Percentiles rank a stretch among this genome's conserved stretches.
Conservation (phyloP, 108 stramenopile species). For the Fragilariopsis cylindrus region DNA sequence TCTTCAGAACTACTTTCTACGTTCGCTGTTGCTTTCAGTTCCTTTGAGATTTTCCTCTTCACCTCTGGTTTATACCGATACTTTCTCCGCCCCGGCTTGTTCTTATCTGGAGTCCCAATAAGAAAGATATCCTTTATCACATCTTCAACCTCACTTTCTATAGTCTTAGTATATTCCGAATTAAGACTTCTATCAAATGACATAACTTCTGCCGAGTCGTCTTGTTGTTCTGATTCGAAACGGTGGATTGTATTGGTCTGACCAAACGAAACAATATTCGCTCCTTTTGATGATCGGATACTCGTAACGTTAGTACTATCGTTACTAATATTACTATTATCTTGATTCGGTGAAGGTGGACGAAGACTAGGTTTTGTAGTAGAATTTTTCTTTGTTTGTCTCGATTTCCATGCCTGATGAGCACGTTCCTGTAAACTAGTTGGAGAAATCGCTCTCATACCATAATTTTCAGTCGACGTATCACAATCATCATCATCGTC, state of each 20-base stretch:
- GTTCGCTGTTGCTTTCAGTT: neutral
- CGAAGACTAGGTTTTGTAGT: neutral
- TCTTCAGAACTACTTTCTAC: neutral
- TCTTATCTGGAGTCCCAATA: conserved; percentile 41
- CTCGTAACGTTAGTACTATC: neutral
- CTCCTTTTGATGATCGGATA: neutral
- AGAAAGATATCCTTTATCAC: conserved; percentile 61
- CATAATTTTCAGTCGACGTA: conserved; percentile 24
- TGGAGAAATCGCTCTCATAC: neutral
- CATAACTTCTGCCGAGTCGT: conserved; percentile 12
- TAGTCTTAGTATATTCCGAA: conserved; percentile 44
- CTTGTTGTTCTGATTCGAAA: conserved; percentile 25
- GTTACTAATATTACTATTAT: neutral
- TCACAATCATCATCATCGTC: neutral
- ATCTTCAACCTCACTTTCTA: conserved; percentile 62
- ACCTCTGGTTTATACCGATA: conserved; percentile 23
- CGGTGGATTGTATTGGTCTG: conserved; percentile 31
- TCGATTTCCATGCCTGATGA: conserved; percentile 40
- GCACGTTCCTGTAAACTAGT: conserved; percentile 35
- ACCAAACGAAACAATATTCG: conserved; percentile 28
- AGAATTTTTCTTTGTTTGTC: conserved; percentile 25
- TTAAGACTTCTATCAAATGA: conserved; percentile 32
- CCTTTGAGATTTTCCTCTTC: neutral
- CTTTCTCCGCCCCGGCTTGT: conserved; percentile 43
- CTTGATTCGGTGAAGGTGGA: too few relatives aligned